A percentile compares a stretch with the other conserved stretches of the same genome.
These are phyloP conservation scores for Fusarium sterilihyphosum DNA, from an alignment of 2,329 filamentous ascomycete genomes.

Conservation along the genomic window DNA sequence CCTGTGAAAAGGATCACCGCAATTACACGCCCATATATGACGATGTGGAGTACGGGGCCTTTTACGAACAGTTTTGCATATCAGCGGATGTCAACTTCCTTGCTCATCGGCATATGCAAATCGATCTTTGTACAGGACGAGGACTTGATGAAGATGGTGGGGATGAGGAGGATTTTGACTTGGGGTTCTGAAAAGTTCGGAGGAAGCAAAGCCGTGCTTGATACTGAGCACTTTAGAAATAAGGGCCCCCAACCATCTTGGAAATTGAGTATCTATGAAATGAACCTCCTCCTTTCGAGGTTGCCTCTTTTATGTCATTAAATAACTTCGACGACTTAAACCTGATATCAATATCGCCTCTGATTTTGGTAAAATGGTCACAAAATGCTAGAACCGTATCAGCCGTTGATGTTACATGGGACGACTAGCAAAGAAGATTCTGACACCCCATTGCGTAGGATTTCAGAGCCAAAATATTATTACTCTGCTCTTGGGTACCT, in stretches of 20 bases:
- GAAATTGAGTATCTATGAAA: neutral
- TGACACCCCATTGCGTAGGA: fast-evolving
- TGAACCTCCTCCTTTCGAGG: fast-evolving
- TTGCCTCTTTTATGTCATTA: fast-evolving
- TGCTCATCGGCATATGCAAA: neutral
- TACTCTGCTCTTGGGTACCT: neutral
- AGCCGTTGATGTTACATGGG: too few relatives aligned
- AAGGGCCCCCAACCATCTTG: neutral
- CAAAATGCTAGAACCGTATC: too few relatives aligned
- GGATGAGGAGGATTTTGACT: neutral
- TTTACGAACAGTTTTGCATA: too few relatives aligned
- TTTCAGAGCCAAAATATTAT: neutral
- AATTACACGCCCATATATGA: too few relatives aligned
- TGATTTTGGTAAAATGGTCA: neutral
- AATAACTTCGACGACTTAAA: fast-evolving
- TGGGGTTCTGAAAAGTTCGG: neutral
- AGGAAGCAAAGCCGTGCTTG: neutral
- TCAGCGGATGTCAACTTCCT: neutral
- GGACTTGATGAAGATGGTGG: neutral
- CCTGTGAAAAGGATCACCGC: too few relatives aligned
- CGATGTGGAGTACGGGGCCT: too few relatives aligned
- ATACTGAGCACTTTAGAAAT: neutral
- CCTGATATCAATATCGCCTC: fast-evolving
- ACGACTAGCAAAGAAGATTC: neutral
- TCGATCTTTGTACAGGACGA: neutral